Evolutionary conservation across 108 stramenopile genomes (phyloP).

Genomic region (Cyclotella cryptica): DNA sequence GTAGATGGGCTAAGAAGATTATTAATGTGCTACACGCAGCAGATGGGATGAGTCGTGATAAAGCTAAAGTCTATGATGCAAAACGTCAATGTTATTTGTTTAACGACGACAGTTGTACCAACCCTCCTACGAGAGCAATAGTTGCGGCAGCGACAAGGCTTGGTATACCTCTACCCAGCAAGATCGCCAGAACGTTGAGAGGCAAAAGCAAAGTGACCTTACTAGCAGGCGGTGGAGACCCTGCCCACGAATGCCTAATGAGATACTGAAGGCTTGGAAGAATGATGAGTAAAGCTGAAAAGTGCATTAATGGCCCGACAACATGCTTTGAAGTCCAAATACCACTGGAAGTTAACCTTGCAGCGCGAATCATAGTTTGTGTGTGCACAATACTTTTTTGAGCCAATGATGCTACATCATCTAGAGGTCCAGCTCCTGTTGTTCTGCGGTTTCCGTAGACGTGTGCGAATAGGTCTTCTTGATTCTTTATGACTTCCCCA

Average conservation of each 20-base stretch:
- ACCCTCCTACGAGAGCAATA: conserved; percentile 59
- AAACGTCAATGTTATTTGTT: not conserved
- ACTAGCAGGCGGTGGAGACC: conserved; percentile 25
- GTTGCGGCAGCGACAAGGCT: conserved; percentile 58
- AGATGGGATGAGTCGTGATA: too few species aligned
- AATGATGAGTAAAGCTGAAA: conserved; percentile 59
- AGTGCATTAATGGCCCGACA: conserved; percentile 64
- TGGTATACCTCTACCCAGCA: conserved; percentile 68
- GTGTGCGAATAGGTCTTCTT: conserved; percentile 52
- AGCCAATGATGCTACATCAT: conserved; percentile 61
- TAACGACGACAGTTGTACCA: conserved; percentile 27
- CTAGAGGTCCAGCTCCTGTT: conserved; percentile 31
- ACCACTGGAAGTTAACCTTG: conserved; percentile 61
- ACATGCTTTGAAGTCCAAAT: conserved; percentile 71
- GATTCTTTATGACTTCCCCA: conserved; percentile 48
- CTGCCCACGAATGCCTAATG: conserved; percentile 50
- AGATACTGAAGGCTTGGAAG: conserved; percentile 61
- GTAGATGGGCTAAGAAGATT: not conserved
- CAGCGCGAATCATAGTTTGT: conserved; percentile 52
- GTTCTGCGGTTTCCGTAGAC: conserved; percentile 37
- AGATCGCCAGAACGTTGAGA: conserved; percentile 64
- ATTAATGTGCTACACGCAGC: too few species aligned
- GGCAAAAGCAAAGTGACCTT: conserved; percentile 51
- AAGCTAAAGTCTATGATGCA: too few species aligned
- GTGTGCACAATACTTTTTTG: conserved; percentile 57